Conservation (phyloP, 345 rosid genomes). For the Aurinia saxatilis region DNA sequence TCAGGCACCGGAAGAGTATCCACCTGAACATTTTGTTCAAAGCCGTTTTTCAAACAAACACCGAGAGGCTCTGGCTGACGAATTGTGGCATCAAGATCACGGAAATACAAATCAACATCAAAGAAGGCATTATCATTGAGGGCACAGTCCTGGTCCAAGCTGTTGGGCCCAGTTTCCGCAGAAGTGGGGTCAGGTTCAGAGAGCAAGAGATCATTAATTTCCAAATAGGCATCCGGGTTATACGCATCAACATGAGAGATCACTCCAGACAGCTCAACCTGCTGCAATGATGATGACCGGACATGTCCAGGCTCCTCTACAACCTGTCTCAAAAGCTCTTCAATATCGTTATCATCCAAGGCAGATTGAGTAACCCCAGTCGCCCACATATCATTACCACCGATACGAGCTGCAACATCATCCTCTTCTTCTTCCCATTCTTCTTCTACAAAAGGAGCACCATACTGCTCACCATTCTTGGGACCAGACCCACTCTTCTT, state of each 20-base stretch:
- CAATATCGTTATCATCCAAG: constrained; percentile 31
- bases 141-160: constrained; percentile 33
- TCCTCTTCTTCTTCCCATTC: constrained; percentile 67
- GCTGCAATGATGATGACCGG: constrained; percentile 15
- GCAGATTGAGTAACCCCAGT: constrained; percentile 18
- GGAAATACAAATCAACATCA: constrained; percentile 7
- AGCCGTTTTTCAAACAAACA: constrained; percentile 25
- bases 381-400: constrained; percentile 3
- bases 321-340: constrained; percentile 40
- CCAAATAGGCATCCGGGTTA: constrained; percentile 44
- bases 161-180: constrained; percentile 11
- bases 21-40: neutral
- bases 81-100: neutral
- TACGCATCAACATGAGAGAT: constrained; percentile 21
- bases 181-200: constrained; percentile 30
- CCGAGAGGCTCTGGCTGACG: neutral
- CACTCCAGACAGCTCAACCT: constrained; percentile 32
- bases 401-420: constrained; percentile 11
- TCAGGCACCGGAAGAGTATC: constrained; percentile 1
- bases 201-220: constrained; percentile 59
- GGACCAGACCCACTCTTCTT: constrained; percentile 98
- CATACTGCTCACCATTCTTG: constrained; percentile 92
- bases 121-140: constrained; percentile 39
- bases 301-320: constrained; percentile 27
- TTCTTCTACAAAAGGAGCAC: constrained; percentile 89